phyloP scores from a whole-genome alignment of 768 basidiomycete species.

The Plicaturopsis crispa region DNA sequence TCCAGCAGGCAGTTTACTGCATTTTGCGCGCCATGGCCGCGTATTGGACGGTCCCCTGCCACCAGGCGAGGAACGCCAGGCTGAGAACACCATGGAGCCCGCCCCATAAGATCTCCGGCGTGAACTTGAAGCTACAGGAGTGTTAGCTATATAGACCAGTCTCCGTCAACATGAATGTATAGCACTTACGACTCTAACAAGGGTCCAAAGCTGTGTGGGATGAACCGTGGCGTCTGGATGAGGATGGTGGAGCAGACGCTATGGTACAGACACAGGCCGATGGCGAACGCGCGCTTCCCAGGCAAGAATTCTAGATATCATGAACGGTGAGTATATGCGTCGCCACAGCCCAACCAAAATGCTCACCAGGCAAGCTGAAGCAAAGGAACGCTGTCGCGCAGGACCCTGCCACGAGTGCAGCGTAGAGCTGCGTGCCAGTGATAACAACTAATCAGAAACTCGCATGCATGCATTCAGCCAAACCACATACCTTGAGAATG shows the following conservation, averaged over 20 bases:
- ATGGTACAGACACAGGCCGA: slow-evolving; percentile 73
- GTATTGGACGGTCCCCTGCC: slow-evolving; percentile 65
- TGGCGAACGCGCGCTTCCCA: slow-evolving; percentile 77
- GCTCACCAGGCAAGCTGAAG: slow-evolving; percentile 63
- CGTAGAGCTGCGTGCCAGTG: slow-evolving; percentile 60
- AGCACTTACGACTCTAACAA: slow-evolving; percentile 50
- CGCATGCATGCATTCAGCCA: background rate
- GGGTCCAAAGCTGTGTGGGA: slow-evolving; percentile 63
- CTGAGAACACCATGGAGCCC: slow-evolving; percentile 65
- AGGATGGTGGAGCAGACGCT: slow-evolving; percentile 65
- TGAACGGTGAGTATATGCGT: background rate
- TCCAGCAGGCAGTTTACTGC: too few species aligned
- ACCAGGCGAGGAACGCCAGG: slow-evolving; percentile 70
- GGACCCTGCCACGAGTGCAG: slow-evolving; percentile 50
- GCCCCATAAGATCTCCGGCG: slow-evolving; percentile 72
- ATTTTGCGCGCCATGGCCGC: slow-evolving; percentile 29
- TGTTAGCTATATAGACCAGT: slow-evolving; percentile 13
- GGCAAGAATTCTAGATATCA: slow-evolving; percentile 64
- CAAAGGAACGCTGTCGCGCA: slow-evolving; percentile 59
- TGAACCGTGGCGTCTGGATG: slow-evolving; percentile 71
- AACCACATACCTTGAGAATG: slow-evolving; percentile 55
- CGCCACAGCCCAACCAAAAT: background rate
- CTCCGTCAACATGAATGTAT: background rate
- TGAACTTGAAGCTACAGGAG: slow-evolving; percentile 54
- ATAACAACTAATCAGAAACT: background rate